These are phyloP conservation scores for Dorcoceras hygrometricum DNA, from an alignment of 257 asterid genomes.

Conservation along the genomic window DNA sequence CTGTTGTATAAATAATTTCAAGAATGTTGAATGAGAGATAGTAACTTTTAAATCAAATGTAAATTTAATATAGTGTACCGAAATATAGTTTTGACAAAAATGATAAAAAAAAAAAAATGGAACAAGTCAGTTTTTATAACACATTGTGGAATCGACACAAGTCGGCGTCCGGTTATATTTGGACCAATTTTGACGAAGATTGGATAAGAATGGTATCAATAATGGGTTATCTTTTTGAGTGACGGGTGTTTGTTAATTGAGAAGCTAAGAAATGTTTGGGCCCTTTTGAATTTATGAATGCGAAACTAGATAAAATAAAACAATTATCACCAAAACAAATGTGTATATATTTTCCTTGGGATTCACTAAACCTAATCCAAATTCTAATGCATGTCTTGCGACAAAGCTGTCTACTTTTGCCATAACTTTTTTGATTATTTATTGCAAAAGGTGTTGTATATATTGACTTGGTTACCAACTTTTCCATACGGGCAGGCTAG, in stretches of 20 bases:
- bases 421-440: not conserved
- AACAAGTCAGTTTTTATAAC: too few relatives aligned
- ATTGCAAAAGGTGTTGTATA: not conserved
- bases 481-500: not conserved
- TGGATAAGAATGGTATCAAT: not conserved
- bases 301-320: too few relatives aligned
- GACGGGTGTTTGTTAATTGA: too few relatives aligned
- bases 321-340: too few relatives aligned
- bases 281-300: too few relatives aligned
- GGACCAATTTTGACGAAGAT: not conserved
- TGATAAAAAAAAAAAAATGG: too few relatives aligned
- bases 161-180: not conserved
- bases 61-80: too few relatives aligned
- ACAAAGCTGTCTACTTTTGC: not conserved
- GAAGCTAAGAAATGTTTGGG: too few relatives aligned
- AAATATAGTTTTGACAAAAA: too few relatives aligned
- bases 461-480: not conserved
- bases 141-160: too few relatives aligned
- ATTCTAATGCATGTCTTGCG: not conserved
- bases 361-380: not conserved
- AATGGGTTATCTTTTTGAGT: not conserved
- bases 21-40: not conserved
- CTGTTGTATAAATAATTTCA: not conserved
- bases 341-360: not conserved
- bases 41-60: too few relatives aligned